phyloP scores from a whole-genome alignment of 805 yeast species.

The Nematodospora valgi region DNA sequence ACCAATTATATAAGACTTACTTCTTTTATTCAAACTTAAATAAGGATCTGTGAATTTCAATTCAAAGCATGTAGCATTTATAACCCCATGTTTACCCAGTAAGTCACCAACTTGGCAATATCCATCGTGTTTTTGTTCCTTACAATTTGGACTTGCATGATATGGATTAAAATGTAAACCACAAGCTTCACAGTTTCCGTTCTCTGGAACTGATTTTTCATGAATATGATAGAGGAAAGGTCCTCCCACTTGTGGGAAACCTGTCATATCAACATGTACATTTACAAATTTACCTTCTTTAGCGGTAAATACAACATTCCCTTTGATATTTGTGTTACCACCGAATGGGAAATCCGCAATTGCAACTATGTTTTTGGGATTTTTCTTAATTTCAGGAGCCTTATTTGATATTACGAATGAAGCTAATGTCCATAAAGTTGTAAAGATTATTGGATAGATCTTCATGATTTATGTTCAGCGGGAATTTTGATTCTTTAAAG shows the following conservation, averaged over 20 bases:
- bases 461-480: slow-evolving; percentile 5
- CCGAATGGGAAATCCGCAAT: slow-evolving; percentile 56
- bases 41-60: slow-evolving; percentile 61
- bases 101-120: slow-evolving; percentile 71
- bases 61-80: slow-evolving; percentile 68
- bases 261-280: slow-evolving; percentile 69
- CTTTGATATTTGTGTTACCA: slow-evolving; percentile 38
- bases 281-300: slow-evolving; percentile 58
- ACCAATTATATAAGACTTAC: slow-evolving; percentile 59
- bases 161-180: slow-evolving; percentile 66
- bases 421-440: too few species aligned
- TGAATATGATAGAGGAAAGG: slow-evolving; percentile 71
- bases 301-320: slow-evolving; percentile 54
- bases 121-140: slow-evolving; percentile 46
- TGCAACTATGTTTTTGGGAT: slow-evolving; percentile 50
- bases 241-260: slow-evolving; percentile 64
- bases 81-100: slow-evolving; percentile 74
- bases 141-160: slow-evolving; percentile 52
- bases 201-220: slow-evolving; percentile 46
- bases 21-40: slow-evolving; percentile 54
- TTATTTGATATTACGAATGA: slow-evolving; percentile 14
- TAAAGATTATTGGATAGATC: background rate
- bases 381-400: slow-evolving; percentile 50
- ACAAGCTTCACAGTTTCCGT: slow-evolving; percentile 51
- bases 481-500: slow-evolving; percentile 4